phyloP scores from a whole-genome alignment of 768 basidiomycete species.

The Hygrophorus russula region DNA sequence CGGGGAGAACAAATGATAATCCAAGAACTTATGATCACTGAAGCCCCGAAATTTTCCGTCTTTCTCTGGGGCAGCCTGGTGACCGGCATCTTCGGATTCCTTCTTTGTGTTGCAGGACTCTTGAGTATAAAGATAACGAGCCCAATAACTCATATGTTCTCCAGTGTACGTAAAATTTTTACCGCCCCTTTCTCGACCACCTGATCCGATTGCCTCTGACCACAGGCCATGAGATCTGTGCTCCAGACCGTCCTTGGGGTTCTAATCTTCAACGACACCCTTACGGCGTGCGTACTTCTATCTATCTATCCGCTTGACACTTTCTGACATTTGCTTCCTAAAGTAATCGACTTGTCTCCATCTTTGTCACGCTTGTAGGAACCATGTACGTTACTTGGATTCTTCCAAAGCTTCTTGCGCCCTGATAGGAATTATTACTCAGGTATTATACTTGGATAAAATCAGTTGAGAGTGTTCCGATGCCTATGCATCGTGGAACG shows the following conservation, averaged over 20 bases:
- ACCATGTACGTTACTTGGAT: slow-evolving; percentile 38
- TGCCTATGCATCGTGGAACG: slow-evolving; percentile 18
- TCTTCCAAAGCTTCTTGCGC: not conserved
- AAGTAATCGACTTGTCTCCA: slow-evolving; percentile 55
- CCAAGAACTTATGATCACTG: slow-evolving; percentile 22
- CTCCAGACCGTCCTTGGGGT: slow-evolving; percentile 76
- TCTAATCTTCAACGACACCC: slow-evolving; percentile 62
- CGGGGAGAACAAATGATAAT: slow-evolving; percentile 40
- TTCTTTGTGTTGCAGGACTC: slow-evolving; percentile 69
- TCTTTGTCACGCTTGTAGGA: slow-evolving; percentile 55
- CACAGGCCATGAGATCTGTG: slow-evolving; percentile 69
- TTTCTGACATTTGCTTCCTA: not conserved
- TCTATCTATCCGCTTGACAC: not conserved
- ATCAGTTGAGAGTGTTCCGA: slow-evolving; percentile 19
- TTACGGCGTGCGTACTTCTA: slow-evolving; percentile 51
- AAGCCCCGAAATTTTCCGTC: slow-evolving; percentile 36
- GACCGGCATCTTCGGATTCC: slow-evolving; percentile 72
- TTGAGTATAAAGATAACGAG: slow-evolving; percentile 76
- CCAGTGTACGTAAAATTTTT: slow-evolving; percentile 39
- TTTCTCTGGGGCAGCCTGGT: slow-evolving; percentile 57
- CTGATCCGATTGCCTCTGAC: slow-evolving; percentile 8
- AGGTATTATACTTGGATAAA: slow-evolving; percentile 46
- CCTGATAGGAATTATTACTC: not conserved
- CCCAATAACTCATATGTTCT: slow-evolving; percentile 82
- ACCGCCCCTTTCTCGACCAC: slow-evolving; percentile 1